phyloP scores from a whole-genome alignment of 164 flowering plant genomes.

The Cinnamomum chago region DNA sequence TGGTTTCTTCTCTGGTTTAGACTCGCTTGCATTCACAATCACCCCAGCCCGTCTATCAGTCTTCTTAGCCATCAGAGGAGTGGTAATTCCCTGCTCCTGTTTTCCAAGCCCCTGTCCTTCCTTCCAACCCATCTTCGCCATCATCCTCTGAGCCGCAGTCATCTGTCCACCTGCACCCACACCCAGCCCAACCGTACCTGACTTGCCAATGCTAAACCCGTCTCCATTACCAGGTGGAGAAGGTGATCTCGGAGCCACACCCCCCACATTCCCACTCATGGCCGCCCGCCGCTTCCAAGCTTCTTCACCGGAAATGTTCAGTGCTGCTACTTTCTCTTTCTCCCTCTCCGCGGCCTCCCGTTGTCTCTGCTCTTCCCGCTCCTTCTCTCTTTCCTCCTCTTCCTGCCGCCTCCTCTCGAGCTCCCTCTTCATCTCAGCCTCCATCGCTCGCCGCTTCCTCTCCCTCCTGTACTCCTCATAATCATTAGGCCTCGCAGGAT shows the following conservation, averaged over 20 bases:
- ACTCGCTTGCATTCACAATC: constrained; percentile 92
- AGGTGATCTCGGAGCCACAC: constrained; percentile 51
- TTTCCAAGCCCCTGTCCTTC: constrained; percentile 98
- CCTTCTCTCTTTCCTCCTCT: constrained; percentile 61
- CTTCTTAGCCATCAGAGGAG: constrained; percentile 96
- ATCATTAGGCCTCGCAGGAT: constrained; percentile 92
- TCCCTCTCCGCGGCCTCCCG: constrained; percentile 29
- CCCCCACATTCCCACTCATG: constrained; percentile 50
- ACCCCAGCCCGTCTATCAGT: constrained; percentile 97
- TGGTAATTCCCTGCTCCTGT: constrained; percentile 98
- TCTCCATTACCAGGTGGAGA: constrained; percentile 56
- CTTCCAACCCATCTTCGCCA: constrained; percentile 99
- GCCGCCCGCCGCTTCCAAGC: constrained; percentile 95
- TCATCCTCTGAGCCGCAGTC: constrained; percentile 99
- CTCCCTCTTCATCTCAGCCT: constrained; percentile 64
- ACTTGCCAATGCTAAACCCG: constrained; percentile 86
- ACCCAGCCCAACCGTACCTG: constrained; percentile 80
- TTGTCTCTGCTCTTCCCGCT: constrained; percentile 46
- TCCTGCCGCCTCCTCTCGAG: constrained; percentile 46
- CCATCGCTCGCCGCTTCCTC: constrained; percentile 47
- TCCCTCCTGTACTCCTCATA: constrained; percentile 84
- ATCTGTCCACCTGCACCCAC: constrained; percentile 97
- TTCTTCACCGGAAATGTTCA: constrained; percentile 91
- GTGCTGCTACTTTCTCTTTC: constrained; percentile 29
- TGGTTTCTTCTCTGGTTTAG: constrained; percentile 68